Evolutionary conservation across 768 basidiomycete genomes (phyloP).

Genomic region (Neoboletus magnificus): DNA sequence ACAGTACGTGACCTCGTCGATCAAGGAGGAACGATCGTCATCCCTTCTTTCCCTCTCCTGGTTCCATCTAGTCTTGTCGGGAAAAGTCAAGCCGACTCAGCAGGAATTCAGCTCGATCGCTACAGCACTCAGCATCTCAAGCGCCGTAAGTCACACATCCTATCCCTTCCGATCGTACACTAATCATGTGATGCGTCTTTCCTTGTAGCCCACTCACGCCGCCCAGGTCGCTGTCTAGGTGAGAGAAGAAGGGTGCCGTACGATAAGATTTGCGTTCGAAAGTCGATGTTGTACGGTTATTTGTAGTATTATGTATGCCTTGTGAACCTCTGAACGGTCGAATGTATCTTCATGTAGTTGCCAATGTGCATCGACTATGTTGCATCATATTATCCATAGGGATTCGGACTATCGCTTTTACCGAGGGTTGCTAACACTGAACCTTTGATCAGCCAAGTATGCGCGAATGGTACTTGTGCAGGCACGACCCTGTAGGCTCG

Average conservation of each 20-base stretch:
- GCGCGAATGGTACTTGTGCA: not conserved
- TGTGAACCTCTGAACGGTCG: not conserved
- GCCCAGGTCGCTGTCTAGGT: not conserved
- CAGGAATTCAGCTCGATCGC: slow-evolving; percentile 52
- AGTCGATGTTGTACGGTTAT: slow-evolving; percentile 6
- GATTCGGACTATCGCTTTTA: not conserved
- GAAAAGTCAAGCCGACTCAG: slow-evolving; percentile 38
- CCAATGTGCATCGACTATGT: not conserved
- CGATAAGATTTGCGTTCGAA: not conserved
- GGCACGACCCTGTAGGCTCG: not conserved
- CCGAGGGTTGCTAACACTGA: not conserved
- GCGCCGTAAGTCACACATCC: slow-evolving; percentile 25
- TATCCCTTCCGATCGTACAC: not conserved
- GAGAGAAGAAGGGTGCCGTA: not conserved
- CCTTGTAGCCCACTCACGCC: not conserved
- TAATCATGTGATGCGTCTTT: not conserved
- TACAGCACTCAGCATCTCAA: slow-evolving; percentile 38
- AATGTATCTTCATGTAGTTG: not conserved
- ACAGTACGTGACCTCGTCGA: slow-evolving; percentile 40
- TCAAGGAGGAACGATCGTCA: not conserved
- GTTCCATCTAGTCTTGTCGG: slow-evolving; percentile 45
- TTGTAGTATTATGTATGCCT: slow-evolving; percentile 11
- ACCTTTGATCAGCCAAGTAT: not conserved
- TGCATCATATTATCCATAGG: not conserved
- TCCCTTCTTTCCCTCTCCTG: not conserved